Evolutionary conservation across 495 filamentous ascomycete species (phyloP), one percentile per base, ranked within the genome.

Genomic region (Amphirosellinia nigrospora): DNA sequence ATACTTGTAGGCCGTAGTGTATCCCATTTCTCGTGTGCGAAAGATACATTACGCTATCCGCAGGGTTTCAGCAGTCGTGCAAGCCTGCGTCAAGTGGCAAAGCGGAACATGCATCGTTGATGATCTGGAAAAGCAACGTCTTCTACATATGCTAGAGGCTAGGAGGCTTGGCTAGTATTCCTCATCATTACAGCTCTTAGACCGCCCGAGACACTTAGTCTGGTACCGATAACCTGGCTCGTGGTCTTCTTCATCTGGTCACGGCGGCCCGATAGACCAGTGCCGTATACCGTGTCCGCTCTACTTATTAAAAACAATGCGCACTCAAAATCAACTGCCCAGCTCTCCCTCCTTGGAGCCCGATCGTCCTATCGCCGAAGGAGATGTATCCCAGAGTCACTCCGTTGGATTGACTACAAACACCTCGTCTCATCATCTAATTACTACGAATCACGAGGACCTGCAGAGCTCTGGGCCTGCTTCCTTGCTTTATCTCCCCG

Each of bases 301-400:
- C 38, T 41, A n/a, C 53, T 45, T 13, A 46, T 30, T 68, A 36
- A 30, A 32, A 32, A 69, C 30, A 56, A 78, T 75, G 74, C 76
- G 76, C 64, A 66, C 71, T 70, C 70, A 58, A 56, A 78, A 72
- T 73, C 72, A 63, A 41, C 72, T 73, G 71, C 71, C 60, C 36
- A 34, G 64, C 67, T 64, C 70, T 64, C 71, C 63, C 70, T 71
- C 70, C 53, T 66, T 66, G 28, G 63, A 72, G 73, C 75, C 73
- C 72, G 75, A 70, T 45, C 63, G 59, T 73, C 72, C 78, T 71
- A 69, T 67, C 71, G 66, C 70, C 73, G 61, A 75, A 73, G 71
- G 73, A 74, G 48, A 70, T 73, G 66, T 56, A 38, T 59, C 61
- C 30, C 73, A 73, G 61, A 69, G 62, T 70, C 70, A 71, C 66